Conservation (phyloP, 768 basidiomycete species). For the Nidularia sp. region DNA sequence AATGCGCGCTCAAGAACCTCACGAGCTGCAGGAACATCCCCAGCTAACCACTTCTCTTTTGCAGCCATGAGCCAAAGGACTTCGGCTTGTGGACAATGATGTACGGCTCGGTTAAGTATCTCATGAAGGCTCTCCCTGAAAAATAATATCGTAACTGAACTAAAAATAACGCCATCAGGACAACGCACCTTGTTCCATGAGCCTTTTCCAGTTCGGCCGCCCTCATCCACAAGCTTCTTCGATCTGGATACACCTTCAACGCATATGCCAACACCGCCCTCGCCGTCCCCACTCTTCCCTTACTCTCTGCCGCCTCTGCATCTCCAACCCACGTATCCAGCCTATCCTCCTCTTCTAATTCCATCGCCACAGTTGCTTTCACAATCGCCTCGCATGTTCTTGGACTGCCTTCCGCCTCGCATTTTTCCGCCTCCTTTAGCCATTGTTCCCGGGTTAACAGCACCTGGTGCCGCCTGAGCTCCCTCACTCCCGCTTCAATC, state of each 20-base stretch:
- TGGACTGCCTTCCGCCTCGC: conserved; percentile 80
- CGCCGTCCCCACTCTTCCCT: conserved; percentile 76
- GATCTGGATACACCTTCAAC: conserved; percentile 86
- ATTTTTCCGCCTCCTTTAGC: conserved; percentile 92
- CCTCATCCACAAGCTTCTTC: conserved; percentile 79
- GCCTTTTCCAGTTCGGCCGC: conserved; percentile 93
- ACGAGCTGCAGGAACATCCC: conserved; percentile 88
- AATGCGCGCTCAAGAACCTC: conserved; percentile 87
- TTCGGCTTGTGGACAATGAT: conserved; percentile 93
- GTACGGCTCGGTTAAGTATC: conserved; percentile 77
- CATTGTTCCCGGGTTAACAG: conserved; percentile 90
- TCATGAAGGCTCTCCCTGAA: conserved; percentile 74
- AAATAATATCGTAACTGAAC: not conserved
- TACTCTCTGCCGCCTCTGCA: conserved; percentile 75
- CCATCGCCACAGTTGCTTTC: conserved; percentile 90
- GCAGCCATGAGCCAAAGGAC: conserved; percentile 97
- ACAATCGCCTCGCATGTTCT: conserved; percentile 92
- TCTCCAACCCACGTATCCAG: conserved; percentile 89
- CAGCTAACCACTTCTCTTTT: conserved; percentile 92
- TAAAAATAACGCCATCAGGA: not conserved
- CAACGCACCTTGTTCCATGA: conserved; percentile 71
- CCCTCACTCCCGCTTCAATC: conserved; percentile 79
- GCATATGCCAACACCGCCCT: conserved; percentile 89
- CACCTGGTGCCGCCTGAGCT: conserved; percentile 79
- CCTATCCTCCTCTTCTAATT: conserved; percentile 92